phyloP scores from a whole-genome alignment of 352 stramenopile genomes.

The Phytophthora capsici region DNA sequence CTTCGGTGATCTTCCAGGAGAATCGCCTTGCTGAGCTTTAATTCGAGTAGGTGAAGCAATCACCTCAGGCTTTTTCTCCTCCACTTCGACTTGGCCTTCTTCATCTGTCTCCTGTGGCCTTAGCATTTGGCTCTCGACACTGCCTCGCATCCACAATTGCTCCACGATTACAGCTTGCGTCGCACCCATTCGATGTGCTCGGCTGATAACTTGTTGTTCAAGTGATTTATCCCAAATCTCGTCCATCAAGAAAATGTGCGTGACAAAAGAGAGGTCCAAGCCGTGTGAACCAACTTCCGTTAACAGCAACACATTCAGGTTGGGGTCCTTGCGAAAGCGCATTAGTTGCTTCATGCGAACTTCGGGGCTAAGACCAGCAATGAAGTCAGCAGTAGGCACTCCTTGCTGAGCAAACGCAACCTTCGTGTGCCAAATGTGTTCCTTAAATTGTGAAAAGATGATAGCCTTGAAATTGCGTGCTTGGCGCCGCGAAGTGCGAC shows the following conservation, averaged over 20 bases:
- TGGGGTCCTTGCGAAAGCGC: constrained; percentile 62
- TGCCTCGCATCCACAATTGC: constrained; percentile 89
- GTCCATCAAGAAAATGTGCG: constrained; percentile 98
- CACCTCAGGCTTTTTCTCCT: constrained; percentile 15
- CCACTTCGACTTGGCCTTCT: constrained; percentile 9
- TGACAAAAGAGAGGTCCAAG: constrained; percentile 98
- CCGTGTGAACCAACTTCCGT: constrained; percentile 95
- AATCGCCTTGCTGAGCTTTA: constrained; percentile 16
- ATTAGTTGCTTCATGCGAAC: constrained; percentile 62
- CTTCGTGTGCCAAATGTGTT: constrained; percentile 80
- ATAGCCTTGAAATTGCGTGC: constrained; percentile 69
- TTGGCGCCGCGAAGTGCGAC: constrained; percentile 21
- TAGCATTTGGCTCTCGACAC: constrained; percentile 82
- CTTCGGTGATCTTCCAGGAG: constrained; percentile 28
- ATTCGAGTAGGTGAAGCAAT: constrained; percentile 16
- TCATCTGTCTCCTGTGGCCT: constrained; percentile 45
- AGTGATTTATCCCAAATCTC: constrained; percentile 97
- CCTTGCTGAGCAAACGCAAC: constrained; percentile 76
- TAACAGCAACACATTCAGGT: constrained; percentile 93
- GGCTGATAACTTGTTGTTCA: constrained; percentile 95
- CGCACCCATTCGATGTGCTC: constrained; percentile 96
- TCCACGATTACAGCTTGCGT: constrained; percentile 93
- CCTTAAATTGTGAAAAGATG: constrained; percentile 85
- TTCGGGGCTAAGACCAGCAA: constrained; percentile 49
- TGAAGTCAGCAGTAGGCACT: constrained; percentile 69